These are phyloP conservation scores for Lactifluus echinatus DNA, from an alignment of 768 basidiomycete genomes.

Conservation along the genomic window DNA sequence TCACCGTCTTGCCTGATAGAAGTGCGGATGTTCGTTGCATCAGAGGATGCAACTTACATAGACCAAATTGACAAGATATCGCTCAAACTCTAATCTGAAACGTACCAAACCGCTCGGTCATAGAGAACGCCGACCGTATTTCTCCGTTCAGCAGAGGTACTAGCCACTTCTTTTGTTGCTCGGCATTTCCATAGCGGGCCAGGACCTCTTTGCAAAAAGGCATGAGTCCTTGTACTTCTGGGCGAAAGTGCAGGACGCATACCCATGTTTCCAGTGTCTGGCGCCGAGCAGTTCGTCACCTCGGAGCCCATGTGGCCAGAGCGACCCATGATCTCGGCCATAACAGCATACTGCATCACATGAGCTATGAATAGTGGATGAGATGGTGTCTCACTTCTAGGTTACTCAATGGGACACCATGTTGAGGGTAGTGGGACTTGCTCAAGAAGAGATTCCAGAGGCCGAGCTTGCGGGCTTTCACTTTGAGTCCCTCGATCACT, in stretches of 20 bases:
- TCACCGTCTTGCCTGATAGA: conserved; percentile 76
- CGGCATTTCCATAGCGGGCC: conserved; percentile 85
- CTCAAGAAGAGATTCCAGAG: conserved; percentile 98
- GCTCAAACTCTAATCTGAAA: conserved; percentile 6
- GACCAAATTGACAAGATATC: conserved; percentile 8
- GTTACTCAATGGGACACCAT: conserved; percentile 86
- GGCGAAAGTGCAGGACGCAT: conserved; percentile 21
- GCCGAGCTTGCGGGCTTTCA: conserved; percentile 77
- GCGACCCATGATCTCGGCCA: conserved; percentile 92
- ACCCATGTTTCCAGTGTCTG: conserved; percentile 99
- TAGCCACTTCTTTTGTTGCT: conserved; percentile 89
- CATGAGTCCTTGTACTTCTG: conserved; percentile 1
- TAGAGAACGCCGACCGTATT: conserved; percentile 90
- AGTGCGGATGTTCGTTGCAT: conserved; percentile 91
- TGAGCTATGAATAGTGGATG: neutral
- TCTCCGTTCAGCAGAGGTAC: conserved; percentile 82
- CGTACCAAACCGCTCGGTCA: conserved; percentile 90
- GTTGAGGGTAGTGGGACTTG: conserved; percentile 85
- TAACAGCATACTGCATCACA: conserved; percentile 73
- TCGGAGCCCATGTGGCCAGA: conserved; percentile 77
- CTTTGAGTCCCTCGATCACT: conserved; percentile 76
- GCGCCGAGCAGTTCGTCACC: conserved; percentile 88
- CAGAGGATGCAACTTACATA: conserved; percentile 74
- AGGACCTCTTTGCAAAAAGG: conserved; percentile 72
- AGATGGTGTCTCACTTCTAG: conserved; percentile 56